These are phyloP conservation scores for Clonostachys rhizophaga DNA, from an alignment of 2,329 filamentous ascomycete genomes.

Conservation along the genomic window DNA sequence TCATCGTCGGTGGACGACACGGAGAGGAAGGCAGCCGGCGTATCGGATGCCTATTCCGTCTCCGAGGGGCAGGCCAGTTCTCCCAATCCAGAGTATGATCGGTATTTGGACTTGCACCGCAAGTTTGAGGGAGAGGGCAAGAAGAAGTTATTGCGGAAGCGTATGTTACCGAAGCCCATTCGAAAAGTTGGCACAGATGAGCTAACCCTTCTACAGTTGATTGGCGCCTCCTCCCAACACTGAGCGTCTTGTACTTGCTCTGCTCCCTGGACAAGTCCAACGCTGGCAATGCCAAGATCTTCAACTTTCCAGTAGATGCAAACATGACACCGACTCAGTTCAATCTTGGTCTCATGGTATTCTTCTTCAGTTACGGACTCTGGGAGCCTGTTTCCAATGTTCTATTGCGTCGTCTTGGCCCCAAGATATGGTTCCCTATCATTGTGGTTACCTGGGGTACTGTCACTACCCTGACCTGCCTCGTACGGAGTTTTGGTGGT, in stretches of 20 bases:
- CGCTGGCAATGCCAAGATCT: not conserved
- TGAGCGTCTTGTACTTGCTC: not conserved
- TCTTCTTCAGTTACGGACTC: slow-evolving; percentile 48
- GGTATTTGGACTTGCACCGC: not conserved
- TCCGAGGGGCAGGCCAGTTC: not conserved
- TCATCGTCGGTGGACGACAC: not conserved
- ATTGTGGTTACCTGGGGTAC: not conserved
- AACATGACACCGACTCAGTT: slow-evolving; percentile 6
- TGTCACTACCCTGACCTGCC: slow-evolving; percentile 1
- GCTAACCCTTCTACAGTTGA: not conserved
- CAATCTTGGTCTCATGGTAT: not conserved
- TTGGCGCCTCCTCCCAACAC: not conserved
- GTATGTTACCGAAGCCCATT: not conserved
- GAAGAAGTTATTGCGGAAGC: not conserved
- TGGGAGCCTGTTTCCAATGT: slow-evolving; percentile 69
- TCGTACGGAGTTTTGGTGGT: slow-evolving; percentile 6
- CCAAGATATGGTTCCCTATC: slow-evolving; percentile 17
- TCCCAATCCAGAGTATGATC: not conserved
- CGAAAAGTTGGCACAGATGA: not conserved
- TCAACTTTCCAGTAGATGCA: slow-evolving; percentile 5
- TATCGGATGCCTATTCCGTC: not conserved
- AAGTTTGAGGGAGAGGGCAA: not conserved
- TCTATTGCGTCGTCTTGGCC: slow-evolving; percentile 62
- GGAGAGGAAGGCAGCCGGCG: not conserved
- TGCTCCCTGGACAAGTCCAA: not conserved